Evolutionary conservation across 768 basidiomycete genomes (phyloP).

Genomic region (Tricholoma bakamatsutake): DNA sequence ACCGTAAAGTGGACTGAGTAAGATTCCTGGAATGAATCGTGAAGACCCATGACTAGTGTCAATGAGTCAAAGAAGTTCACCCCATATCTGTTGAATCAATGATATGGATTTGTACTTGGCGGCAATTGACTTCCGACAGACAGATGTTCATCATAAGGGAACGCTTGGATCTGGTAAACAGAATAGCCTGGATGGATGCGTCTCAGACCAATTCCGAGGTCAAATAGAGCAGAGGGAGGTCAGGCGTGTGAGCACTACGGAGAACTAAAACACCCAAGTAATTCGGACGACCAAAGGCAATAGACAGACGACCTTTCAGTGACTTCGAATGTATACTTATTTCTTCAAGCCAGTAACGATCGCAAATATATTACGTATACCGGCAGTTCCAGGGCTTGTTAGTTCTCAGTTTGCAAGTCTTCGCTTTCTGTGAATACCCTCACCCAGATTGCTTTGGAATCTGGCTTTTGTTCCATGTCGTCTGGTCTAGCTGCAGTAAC

Average conservation of each 20-base stretch:
- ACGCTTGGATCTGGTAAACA: constrained; percentile 47
- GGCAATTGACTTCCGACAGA: constrained; percentile 34
- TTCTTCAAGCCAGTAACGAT: no score
- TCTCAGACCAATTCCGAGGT: constrained; percentile 37
- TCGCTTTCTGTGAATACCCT: not conserved
- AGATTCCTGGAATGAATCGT: constrained; percentile 57
- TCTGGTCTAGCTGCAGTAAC: constrained; percentile 22
- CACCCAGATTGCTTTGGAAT: not conserved
- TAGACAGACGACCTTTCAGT: not conserved
- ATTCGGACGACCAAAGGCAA: constrained; percentile 15
- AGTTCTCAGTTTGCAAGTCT: not conserved
- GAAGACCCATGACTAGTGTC: constrained; percentile 78
- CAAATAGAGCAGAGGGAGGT: not conserved
- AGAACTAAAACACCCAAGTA: constrained; percentile 4
- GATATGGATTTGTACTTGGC: not conserved
- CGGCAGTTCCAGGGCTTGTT: no score
- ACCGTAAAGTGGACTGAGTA: constrained; percentile 41
- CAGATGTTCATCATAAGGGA: constrained; percentile 50
- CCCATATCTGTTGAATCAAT: no score
- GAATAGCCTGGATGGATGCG: constrained; percentile 60
- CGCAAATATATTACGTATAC: no score
- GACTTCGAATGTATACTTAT: not conserved
- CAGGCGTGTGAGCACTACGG: not conserved
- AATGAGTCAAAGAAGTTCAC: no score
- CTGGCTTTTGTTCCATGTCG: not conserved